A percentile compares a stretch with the other conserved stretches of the same genome.
These are phyloP conservation scores for Termitomyces sp. DNA, from an alignment of 768 basidiomycete genomes.

Conservation along the genomic window DNA sequence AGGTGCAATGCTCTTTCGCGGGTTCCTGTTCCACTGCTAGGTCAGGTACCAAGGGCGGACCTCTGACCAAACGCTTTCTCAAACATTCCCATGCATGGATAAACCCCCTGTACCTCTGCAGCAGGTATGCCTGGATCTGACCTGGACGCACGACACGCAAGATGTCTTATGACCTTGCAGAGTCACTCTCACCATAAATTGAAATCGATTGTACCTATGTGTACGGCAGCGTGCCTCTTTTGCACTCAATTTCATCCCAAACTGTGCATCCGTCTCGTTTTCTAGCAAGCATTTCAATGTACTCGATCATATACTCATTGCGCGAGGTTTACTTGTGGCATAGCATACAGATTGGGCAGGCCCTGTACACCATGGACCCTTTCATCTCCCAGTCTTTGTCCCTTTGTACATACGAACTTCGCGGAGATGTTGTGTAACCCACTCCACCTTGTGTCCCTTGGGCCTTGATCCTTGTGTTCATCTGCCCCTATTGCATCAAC, in stretches of 20 bases:
- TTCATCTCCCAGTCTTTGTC: neutral
- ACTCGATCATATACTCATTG: neutral
- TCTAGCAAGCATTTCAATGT: too few relatives aligned
- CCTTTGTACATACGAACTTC: neutral
- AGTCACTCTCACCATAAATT: neutral
- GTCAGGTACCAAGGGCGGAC: neutral
- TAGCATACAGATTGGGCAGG: neutral
- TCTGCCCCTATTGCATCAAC: neutral
- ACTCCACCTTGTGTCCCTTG: neutral
- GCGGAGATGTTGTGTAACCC: neutral
- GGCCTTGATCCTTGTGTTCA: neutral
- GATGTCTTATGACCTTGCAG: neutral
- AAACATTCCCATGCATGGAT: neutral
- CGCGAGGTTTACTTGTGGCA: neutral
- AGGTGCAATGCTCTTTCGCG: neutral
- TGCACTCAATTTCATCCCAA: neutral
- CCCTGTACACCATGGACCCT: neutral
- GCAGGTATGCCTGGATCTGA: neutral
- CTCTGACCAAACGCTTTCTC: neutral
- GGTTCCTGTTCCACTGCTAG: neutral
- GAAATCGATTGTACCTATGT: neutral
- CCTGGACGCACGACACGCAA: neutral
- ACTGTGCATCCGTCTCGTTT: neutral
- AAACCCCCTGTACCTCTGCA: neutral
- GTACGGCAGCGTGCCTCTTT: neutral